Evolutionary conservation across 2,329 filamentous ascomycete genomes (phyloP), one percentile per base, ranked within the genome.

Genomic region (Penicillium sp.): DNA sequence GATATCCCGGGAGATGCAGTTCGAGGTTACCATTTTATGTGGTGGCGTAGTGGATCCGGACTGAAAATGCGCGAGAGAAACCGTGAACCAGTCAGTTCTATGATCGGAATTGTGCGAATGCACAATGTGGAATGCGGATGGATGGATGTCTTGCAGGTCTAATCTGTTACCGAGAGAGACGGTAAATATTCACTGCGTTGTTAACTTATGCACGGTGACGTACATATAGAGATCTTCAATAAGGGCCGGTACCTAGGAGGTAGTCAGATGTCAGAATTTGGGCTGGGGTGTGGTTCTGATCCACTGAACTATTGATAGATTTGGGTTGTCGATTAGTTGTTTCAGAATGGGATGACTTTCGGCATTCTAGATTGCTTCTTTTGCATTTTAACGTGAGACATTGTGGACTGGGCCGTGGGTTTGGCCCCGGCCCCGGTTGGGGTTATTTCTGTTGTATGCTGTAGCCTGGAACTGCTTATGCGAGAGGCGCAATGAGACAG

Each of bases 231-330:
- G 16, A 11, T 7, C n/a, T n/a, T 14, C 11, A 35, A 13, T 13
- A 31, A 31, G n/a, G 8, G 5, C 22, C 22, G 29, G 16, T 10
- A 9, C 14, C 27, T 22, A 14, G 29, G 12, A n/a, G 4, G 16
- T 18, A 12, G 8, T 41, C 29, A 4, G 6, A 25, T 5, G 25
- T 37, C 13, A 38, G 33, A 38, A 56, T 42, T 41, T 46, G 45
- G 50, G 34, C 42, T 41, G 46, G 39, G 46, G 43, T 44, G 30
- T 39, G 44, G 44, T 49, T 44, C 42, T 40, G 46, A 47, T 45
- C 53, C 55, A 38, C 39, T 34, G 47, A 49, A 43, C 53, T 54
- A 56, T 56, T 54, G 43, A 53, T 56, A 52, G 56, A 43, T 46
- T 45, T 39, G 34, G 46, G 37, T 46, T 41, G 28, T 30, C 35